Percentiles rank a stretch among this genome's conserved stretches.
Evolutionary conservation across 176 grass and related monocot species (phyloP).

Genomic region (barley (Hordeum vulgare)): MorexV3_pseudomolecules_assembly NC_058519.1:558748125-558748624

Average conservation of each 20-base stretch:
- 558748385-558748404: slow-evolving; percentile 11
- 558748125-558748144: neutral
- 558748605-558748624: too few relatives aligned
- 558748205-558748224: neutral
- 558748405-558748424: neutral
- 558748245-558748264: neutral
- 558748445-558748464: neutral
- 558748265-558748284: neutral
- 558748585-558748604: too few relatives aligned
- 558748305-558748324: neutral
- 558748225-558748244: neutral
- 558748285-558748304: neutral
- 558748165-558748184: too few relatives aligned
- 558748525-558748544: too few relatives aligned
- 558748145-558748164: neutral
- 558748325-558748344: slow-evolving; percentile 15
- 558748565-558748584: too few relatives aligned
- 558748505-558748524: neutral
- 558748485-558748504: neutral
- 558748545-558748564: too few relatives aligned
- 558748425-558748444: neutral
- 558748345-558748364: neutral
- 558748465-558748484: neutral
- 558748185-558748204: neutral
- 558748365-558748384: neutral